Percentiles rank a stretch among this genome's conserved stretches.
Conservation (phyloP, 1,139 yeast species). For the Blastobotrys apis region DNA sequence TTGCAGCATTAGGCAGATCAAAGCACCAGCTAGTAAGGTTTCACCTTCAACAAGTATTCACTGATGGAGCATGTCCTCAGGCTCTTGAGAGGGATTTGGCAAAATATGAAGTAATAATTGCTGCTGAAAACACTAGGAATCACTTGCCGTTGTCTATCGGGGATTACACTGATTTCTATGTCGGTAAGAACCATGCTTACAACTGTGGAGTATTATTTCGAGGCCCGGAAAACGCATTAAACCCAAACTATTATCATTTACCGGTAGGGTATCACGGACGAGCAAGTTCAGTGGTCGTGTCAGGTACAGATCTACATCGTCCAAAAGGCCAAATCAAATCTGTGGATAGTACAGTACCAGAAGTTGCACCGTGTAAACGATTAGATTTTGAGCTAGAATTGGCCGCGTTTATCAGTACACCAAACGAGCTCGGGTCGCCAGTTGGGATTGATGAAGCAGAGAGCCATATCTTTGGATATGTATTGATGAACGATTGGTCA, state of each 20-base stretch:
- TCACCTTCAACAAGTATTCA: conserved; percentile 23
- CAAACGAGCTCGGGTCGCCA: conserved; percentile 24
- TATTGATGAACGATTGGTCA: conserved; percentile 31
- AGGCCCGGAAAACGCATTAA: conserved; percentile 26
- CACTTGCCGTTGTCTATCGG: conserved; percentile 27
- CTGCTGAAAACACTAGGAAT: conserved; percentile 11
- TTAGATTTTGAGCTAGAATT: conserved; percentile 29
- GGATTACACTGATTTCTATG: conserved; percentile 30
- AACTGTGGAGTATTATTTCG: conserved; percentile 28
- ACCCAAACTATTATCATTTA: conserved; percentile 27
- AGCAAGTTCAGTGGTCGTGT: conserved; percentile 27
- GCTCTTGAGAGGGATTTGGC: conserved; percentile 20
- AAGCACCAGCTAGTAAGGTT: conserved; percentile 20
- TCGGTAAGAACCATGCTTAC: conserved; percentile 26
- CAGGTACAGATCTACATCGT: conserved; percentile 28
- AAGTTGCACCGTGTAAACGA: conserved; percentile 19
- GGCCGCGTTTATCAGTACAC: conserved; percentile 25
- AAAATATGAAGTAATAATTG: conserved; percentile 8
- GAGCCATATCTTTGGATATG: conserved; percentile 29
- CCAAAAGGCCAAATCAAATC: conserved; percentile 28
- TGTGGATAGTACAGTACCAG: conserved; percentile 16
- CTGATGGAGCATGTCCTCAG: conserved; percentile 18
- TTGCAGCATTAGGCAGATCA: conserved; percentile 25
- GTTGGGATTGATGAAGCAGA: conserved; percentile 25
- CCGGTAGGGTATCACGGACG: conserved; percentile 33